phyloP scores from a whole-genome alignment of 495 filamentous ascomycete species.

The Elasticomyces elasticus region DNA sequence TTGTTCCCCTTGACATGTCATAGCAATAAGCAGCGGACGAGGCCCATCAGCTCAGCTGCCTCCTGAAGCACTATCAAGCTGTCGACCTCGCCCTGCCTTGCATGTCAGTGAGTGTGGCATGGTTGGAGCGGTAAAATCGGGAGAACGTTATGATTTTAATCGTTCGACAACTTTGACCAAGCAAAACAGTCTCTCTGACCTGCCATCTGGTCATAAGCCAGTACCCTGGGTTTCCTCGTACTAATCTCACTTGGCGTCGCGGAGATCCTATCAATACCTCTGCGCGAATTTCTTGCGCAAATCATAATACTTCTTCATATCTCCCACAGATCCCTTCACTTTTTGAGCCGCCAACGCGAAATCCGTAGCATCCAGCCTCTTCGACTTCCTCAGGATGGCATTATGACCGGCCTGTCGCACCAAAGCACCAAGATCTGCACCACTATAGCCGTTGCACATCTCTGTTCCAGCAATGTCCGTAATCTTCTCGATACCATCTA shows the following conservation, averaged over 20 bases:
- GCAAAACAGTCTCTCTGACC: too few relatives aligned
- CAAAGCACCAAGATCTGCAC: constrained; percentile 76
- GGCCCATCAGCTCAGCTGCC: too few relatives aligned
- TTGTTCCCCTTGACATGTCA: too few relatives aligned
- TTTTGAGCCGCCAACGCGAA: constrained; percentile 63
- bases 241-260: not conserved
- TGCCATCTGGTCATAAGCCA: too few relatives aligned
- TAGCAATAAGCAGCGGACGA: too few relatives aligned
- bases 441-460: constrained; percentile 76
- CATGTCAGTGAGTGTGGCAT: too few relatives aligned
- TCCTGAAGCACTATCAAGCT: too few relatives aligned
- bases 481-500: constrained; percentile 35
- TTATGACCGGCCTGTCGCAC: constrained; percentile 66
- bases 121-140: too few relatives aligned
- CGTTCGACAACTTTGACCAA: too few relatives aligned
- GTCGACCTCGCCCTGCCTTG: too few relatives aligned
- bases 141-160: too few relatives aligned
- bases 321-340: constrained; percentile 71
- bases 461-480: constrained; percentile 43
- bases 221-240: not conserved
- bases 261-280: not conserved
- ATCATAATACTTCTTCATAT: constrained; percentile 59
- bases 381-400: constrained; percentile 50
- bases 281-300: constrained; percentile 34
- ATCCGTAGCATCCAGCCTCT: constrained; percentile 42